These are phyloP conservation scores for Neurospora crassa DNA, from an alignment of 2,329 filamentous ascomycete genomes.

Conservation along the genomic window DNA sequence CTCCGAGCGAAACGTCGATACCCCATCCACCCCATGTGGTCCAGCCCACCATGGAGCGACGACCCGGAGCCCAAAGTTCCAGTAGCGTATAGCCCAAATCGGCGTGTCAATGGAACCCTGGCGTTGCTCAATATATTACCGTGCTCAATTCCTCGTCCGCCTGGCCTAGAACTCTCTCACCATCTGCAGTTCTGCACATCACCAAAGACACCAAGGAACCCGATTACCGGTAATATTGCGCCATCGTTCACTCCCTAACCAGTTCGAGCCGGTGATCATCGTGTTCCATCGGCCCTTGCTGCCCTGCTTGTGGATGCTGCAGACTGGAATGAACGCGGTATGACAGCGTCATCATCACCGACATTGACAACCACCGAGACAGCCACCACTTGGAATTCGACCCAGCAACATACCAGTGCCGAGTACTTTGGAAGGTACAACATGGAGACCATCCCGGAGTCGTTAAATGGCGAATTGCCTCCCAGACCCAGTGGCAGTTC, in stretches of 20 bases:
- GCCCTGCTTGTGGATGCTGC: neutral
- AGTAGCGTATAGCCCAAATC: neutral
- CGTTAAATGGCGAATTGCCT: neutral
- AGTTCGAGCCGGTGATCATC: neutral
- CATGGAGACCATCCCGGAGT: slow-evolving; percentile 14
- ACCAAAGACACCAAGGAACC: neutral
- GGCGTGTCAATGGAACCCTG: neutral
- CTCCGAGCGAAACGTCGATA: neutral
- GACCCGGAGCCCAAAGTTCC: neutral
- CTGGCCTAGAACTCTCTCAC: neutral
- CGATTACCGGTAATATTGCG: neutral
- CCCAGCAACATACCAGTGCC: neutral
- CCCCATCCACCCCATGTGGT: neutral
- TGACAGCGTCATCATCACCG: neutral
- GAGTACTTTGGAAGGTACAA: neutral
- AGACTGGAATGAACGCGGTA: neutral
- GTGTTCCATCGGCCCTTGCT: neutral
- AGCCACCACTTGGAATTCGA: neutral
- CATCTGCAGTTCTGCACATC: neutral
- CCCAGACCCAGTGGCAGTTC: neutral
- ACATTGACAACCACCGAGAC: neutral
- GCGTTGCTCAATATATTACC: neutral
- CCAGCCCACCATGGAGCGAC: neutral
- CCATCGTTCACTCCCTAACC: neutral
- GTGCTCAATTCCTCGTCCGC: neutral